Base-by-base conservation (phyloP, 768 basidiomycete genomes). In the Sporobolomyces pararoseus region DNA sequence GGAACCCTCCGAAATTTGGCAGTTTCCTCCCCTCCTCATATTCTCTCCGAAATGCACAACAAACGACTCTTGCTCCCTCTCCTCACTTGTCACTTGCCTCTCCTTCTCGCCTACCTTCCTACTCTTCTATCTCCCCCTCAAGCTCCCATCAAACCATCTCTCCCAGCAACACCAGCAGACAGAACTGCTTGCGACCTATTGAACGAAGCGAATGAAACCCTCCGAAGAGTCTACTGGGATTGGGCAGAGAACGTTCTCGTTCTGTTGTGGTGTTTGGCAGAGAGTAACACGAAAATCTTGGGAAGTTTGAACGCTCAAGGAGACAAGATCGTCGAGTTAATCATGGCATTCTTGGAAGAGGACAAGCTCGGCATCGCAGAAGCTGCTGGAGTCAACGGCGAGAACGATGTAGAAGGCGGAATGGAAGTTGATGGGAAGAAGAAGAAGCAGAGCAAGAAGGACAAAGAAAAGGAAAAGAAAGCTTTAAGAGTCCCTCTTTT, bases 1-100 rank as follows among this genome's bases (percentile, higher is more conserved):
- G 73, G 73, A 19, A 57, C 66, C 6, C 66, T 74, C 32, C 62
- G 73, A 57, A 74, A 71, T 51, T 55, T 74, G 53, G 73, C 73
- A 53, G 73, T 74, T 49, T 61, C 69, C 13, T 58, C 50, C 6
- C 69, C 69, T 19, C 58, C 69, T 3, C 66, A 70, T 39, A 51
- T 74, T 51, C 53, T 74, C 53, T 71, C 73, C 25, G 73, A 74
- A 50, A 74, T 74, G 69, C 70, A 71, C 69, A 74, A 74, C 73
- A 74, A 74, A 59, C 65, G 66, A 17, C 58, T 74, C 44, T 66
- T 74, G 53, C 69, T 68, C 51, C 73, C 69, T 2, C 70, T 71
- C 66, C 31, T 58, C n/a, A 4, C 52, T 16, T 44, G 63, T 39
- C 73, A 71, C 70, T 29, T 71, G 19, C 73, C 73, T 23, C 66